phyloP scores from a whole-genome alignment of 179 eudicot species.

The Silene noctiflora region DNA sequence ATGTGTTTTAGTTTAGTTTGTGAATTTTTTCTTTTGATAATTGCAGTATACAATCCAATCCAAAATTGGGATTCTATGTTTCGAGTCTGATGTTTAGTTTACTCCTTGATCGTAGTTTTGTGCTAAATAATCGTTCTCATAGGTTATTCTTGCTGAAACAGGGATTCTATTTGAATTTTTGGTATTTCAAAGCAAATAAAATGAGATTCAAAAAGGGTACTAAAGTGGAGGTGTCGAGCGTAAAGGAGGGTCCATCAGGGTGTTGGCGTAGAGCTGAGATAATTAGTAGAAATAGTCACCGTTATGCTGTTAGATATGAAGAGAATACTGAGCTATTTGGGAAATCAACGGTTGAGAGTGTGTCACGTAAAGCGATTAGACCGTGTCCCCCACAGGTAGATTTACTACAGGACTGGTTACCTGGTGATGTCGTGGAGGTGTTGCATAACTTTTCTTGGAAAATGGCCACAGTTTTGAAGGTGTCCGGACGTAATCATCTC shows the following conservation, averaged over 20 bases:
- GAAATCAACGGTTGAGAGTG: conserved; percentile 39
- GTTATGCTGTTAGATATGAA: conserved; percentile 40
- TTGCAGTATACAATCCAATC: neutral
- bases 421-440: conserved; percentile 67
- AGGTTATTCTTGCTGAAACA: conserved; percentile 14
- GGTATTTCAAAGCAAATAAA: conserved; percentile 16
- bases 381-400: conserved; percentile 51
- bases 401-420: conserved; percentile 27
- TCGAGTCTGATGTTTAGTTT: neutral
- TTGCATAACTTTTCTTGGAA: conserved; percentile 50
- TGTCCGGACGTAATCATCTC: conserved; percentile 28
- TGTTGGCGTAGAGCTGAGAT: conserved; percentile 64
- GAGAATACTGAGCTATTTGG: conserved; percentile 22
- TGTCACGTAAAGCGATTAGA: conserved; percentile 56
- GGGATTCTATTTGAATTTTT: conserved; percentile 25
- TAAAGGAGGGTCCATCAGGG: conserved; percentile 46
- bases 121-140: neutral
- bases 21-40: neutral
- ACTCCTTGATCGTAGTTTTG: conserved; percentile 23
- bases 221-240: conserved; percentile 76
- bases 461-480: conserved; percentile 47
- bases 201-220: conserved; percentile 68
- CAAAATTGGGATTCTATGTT: neutral
- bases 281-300: conserved; percentile 49
- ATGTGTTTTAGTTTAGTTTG: neutral